Conservation (phyloP, 192 early-diverging fungal species). For the Phycomyces nitens region DNA sequence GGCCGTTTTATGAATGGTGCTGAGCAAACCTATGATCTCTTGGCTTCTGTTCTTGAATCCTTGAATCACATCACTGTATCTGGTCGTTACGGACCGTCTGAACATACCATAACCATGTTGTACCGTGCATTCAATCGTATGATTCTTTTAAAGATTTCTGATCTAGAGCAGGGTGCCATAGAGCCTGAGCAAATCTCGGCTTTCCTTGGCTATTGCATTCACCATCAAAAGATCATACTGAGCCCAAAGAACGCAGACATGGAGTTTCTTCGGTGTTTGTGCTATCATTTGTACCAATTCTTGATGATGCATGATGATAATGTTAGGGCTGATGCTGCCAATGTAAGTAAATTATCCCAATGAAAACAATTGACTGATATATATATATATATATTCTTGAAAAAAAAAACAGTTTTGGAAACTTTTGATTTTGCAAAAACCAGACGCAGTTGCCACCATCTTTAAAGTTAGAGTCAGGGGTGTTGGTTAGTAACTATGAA, state of each 20-base stretch:
- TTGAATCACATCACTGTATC: conserved; percentile 17
- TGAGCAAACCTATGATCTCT: conserved; percentile 44
- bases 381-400: neutral
- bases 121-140: conserved; percentile 52
- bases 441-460: conserved; percentile 36
- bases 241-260: conserved; percentile 49
- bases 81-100: conserved; percentile 15
- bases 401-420: conserved; percentile 50
- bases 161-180: conserved; percentile 42
- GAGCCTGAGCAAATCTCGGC: conserved; percentile 32
- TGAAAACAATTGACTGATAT: neutral
- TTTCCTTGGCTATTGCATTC: conserved; percentile 54
- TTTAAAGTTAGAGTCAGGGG: conserved; percentile 35
- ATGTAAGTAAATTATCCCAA: conserved; percentile 39
- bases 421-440: conserved; percentile 56
- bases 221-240: conserved; percentile 62
- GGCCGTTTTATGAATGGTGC: conserved; percentile 45
- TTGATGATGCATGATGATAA: conserved; percentile 38
- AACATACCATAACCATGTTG: conserved; percentile 29
- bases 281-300: conserved; percentile 58
- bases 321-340: conserved; percentile 45
- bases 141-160: conserved; percentile 50
- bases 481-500: neutral
- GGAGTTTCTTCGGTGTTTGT: conserved; percentile 62
- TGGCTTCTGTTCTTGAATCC: conserved; percentile 53